phyloP scores from a whole-genome alignment of 148 eudicot species.

The Rhododendron ferrugineum region DNA sequence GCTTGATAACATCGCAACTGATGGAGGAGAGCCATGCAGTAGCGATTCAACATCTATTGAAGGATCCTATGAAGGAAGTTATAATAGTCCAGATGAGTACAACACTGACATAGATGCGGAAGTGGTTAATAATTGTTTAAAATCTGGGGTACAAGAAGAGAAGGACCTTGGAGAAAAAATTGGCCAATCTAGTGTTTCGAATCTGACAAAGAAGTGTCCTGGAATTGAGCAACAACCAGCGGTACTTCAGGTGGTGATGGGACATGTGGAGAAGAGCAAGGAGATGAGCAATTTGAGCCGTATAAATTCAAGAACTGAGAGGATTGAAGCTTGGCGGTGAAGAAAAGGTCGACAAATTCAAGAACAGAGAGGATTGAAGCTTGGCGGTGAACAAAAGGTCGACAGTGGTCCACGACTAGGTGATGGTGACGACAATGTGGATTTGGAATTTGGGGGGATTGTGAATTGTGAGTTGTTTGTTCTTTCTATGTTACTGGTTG shows the following conservation, averaged over 20 bases:
- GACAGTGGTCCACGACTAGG: not conserved
- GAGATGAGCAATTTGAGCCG: conserved; percentile 38
- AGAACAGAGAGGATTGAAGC: conserved; percentile 58
- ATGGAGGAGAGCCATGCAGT: conserved; percentile 30
- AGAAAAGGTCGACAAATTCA: conserved; percentile 17
- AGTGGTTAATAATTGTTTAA: conserved; percentile 8
- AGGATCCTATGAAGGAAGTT: conserved; percentile 41
- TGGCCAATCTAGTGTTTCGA: conserved; percentile 41
- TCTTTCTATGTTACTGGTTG: conserved; percentile 13
- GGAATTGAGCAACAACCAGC: conserved; percentile 17
- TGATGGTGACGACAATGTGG: not conserved
- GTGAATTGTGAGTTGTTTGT: conserved; percentile 6
- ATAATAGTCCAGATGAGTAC: conserved; percentile 30
- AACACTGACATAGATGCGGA: conserved; percentile 26
- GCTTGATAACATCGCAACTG: conserved; percentile 16
- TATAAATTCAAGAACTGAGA: conserved; percentile 40
- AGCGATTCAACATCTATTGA: conserved; percentile 25
- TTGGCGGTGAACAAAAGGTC: conserved; percentile 46
- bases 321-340: conserved; percentile 74
- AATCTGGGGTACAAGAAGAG: conserved; percentile 20
- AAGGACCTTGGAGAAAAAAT: not conserved
- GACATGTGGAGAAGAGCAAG: conserved; percentile 34
- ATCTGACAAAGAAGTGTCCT: conserved; percentile 16
- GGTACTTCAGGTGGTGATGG: conserved; percentile 14
- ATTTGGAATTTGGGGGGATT: not conserved